Conservation (phyloP, 139 green algal species). For the Dunaliella primolecta region DNA sequence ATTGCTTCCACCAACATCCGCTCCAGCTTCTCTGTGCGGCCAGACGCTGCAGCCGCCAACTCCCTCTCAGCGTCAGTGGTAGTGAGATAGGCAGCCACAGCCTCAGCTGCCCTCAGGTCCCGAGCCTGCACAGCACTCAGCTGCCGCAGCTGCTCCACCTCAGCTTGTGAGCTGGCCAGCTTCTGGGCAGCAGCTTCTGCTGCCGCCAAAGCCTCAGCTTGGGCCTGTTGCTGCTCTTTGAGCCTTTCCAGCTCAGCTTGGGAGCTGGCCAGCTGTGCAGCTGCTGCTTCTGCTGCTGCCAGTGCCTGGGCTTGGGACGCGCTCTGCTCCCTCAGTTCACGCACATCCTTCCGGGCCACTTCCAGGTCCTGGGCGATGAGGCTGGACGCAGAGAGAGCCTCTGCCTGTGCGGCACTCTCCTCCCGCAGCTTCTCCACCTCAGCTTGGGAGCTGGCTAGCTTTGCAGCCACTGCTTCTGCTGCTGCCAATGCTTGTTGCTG, state of each 20-base stretch:
- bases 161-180: background rate
- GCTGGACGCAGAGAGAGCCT: background rate
- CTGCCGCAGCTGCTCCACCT: background rate
- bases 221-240: background rate
- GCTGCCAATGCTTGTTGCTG: background rate
- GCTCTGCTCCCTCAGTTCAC: background rate
- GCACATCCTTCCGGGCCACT: background rate
- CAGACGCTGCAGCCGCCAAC: background rate
- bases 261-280: background rate
- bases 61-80: background rate
- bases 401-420: background rate
- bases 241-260: background rate
- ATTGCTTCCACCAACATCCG: background rate
- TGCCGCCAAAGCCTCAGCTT: background rate
- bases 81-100: background rate
- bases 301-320: background rate
- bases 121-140: background rate
- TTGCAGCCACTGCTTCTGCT: background rate
- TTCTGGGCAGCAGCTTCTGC: background rate
- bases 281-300: background rate
- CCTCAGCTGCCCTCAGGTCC: background rate
- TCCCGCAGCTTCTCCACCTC: background rate
- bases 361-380: background rate
- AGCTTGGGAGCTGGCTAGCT: background rate
- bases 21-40: background rate